Evolutionary conservation across 2,329 filamentous ascomycete genomes (phyloP).

Genomic region (Hypoxylon sp.): DNA sequence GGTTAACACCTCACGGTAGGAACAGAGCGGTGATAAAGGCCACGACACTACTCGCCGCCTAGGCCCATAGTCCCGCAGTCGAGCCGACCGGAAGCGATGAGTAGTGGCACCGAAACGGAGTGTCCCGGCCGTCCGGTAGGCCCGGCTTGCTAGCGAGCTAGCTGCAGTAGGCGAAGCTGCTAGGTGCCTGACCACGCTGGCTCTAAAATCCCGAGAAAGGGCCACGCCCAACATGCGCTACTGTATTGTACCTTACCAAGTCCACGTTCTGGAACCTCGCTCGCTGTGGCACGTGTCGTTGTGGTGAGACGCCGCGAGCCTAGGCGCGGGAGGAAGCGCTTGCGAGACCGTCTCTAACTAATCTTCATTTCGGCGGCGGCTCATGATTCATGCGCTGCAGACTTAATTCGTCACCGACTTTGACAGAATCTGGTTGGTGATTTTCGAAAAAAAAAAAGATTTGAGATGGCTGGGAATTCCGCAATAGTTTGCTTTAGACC

Average conservation of each 20-base stretch:
- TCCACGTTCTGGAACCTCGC: conserved; percentile 10
- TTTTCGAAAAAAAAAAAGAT: conserved; percentile 4
- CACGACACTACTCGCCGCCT: no score
- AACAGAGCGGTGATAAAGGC: no score
- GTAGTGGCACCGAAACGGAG: conserved; percentile 10
- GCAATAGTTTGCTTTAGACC: conserved; percentile 13
- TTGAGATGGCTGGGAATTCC: conserved; percentile 12
- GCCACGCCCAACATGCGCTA: conserved; percentile 1
- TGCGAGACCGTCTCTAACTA: background rate
- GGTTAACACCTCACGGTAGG: no score
- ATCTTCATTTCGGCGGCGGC: conserved; percentile 4
- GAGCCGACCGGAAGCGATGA: conserved; percentile 10
- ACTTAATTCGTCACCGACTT: conserved; percentile 5
- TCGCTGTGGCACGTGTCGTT: conserved; percentile 12
- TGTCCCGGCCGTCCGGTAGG: conserved; percentile 8
- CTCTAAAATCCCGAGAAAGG: conserved; percentile 20
- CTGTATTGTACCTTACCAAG: conserved; percentile 9
- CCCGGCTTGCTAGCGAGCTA: conserved; percentile 7
- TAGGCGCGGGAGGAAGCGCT: conserved; percentile 27
- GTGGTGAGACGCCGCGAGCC: conserved; percentile 17
- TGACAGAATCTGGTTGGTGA: conserved; percentile 4
- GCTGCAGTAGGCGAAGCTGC: conserved; percentile 14
- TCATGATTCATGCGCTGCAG: conserved; percentile 10
- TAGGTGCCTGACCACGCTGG: conserved; percentile 4
- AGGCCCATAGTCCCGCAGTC: background rate